Percentiles rank a stretch among this genome's conserved stretches.
Evolutionary conservation across 306 rosid species (phyloP).

Genomic region (Urtica urens): DNA sequence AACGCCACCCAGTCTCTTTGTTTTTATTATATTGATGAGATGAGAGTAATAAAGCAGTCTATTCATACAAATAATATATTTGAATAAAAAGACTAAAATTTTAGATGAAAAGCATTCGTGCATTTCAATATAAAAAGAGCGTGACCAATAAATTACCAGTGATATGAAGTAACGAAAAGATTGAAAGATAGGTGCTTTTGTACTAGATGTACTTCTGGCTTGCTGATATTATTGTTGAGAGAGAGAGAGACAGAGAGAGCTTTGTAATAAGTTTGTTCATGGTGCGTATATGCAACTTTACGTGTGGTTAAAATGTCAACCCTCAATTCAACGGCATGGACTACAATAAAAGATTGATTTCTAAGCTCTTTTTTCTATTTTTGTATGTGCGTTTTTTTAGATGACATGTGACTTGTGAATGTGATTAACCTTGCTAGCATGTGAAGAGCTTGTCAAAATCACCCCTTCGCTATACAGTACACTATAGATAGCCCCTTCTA

Average conservation of each 20-base stretch:
- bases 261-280: background rate
- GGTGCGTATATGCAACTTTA: slow-evolving; percentile 5
- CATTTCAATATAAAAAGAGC: background rate
- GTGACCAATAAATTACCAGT: background rate
- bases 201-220: background rate
- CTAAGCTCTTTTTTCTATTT: background rate
- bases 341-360: slow-evolving; percentile 4
- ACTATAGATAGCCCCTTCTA: no score
- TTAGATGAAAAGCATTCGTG: slow-evolving; percentile 1
- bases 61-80: no score
- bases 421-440: slow-evolving; percentile 20
- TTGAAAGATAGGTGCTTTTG: background rate
- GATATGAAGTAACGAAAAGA: background rate
- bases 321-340: slow-evolving; percentile 25
- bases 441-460: slow-evolving; percentile 17
- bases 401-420: slow-evolving; percentile 14
- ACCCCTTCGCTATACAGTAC: no score
- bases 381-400: background rate
- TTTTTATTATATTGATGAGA: no score
- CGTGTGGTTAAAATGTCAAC: slow-evolving; percentile 29
- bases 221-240: no score
- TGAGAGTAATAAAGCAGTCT: no score
- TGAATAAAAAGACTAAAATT: no score
- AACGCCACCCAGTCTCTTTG: no score
- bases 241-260: background rate